These are phyloP conservation scores for Rosa hybrid DNA, from an alignment of 331 rosid species.

Conservation along the genomic window DNA sequence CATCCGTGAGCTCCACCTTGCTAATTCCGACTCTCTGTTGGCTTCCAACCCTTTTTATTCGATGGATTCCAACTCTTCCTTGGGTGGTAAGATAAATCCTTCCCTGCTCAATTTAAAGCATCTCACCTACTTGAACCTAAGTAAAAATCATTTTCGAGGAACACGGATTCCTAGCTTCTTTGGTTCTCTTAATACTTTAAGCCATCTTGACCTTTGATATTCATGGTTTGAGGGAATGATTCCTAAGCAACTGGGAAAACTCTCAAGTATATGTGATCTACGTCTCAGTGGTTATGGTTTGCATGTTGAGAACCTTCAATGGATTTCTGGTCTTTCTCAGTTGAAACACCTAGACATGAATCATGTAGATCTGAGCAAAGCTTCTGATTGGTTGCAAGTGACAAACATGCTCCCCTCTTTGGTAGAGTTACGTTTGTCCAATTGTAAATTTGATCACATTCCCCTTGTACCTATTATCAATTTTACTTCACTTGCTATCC, in stretches of 20 bases:
- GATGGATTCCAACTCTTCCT: neutral
- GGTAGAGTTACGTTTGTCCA: no score
- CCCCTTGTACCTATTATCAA: no score
- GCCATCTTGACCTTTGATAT: constrained; percentile 22
- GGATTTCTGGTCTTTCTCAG: constrained; percentile 31
- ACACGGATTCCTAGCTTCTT: constrained; percentile 25
- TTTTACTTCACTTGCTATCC: no score
- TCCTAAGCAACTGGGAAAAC: constrained; percentile 22
- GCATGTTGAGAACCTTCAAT: constrained; percentile 9
- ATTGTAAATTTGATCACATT: no score
- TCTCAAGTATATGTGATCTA: constrained; percentile 9
- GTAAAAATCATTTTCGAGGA: neutral
- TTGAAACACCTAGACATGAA: constrained; percentile 27
- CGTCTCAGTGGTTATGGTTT: rapidly evolving
- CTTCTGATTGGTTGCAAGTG: no score
- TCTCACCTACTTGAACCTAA: constrained; percentile 33
- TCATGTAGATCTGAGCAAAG: neutral
- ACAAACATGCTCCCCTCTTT: no score
- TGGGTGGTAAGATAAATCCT: constrained; percentile 14
- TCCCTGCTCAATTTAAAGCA: constrained; percentile 23
- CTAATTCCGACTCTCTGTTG: neutral
- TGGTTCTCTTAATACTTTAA: constrained; percentile 22
- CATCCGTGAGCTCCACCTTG: neutral
- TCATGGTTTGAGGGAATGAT: neutral
- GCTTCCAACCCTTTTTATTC: no score